Base-by-base conservation (phyloP, 306 rosid species). In the Dalbergia oliveri region DNA sequence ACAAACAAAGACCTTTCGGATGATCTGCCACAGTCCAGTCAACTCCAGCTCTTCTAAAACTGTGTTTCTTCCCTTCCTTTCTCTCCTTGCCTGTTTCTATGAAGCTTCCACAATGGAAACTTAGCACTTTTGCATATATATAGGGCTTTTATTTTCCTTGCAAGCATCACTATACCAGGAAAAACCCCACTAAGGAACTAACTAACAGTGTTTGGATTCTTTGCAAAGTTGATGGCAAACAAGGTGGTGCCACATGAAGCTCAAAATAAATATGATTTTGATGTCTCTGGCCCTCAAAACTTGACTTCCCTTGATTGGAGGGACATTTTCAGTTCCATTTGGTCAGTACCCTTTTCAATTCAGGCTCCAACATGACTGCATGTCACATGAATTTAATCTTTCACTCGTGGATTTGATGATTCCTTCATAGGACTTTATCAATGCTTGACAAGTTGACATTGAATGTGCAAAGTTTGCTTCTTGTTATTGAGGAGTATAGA, bases 201-300 rank as follows among this genome's bases (percentile, higher is more conserved):
- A 26, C 3, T 5, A 54, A n/a, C 60, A 54, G 10, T 2, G 59
- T 53, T n/a, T 53, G 59, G 59, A 53, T 12, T 54, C 66, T 73
- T 43, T 16, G 69, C 53, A 15, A 41, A 13, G 54, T 72, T 75
- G 75, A 88, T 89, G 90, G 89, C 79, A 9, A 69, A 61, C 65
- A 78, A 50, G 12, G 53, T 23, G 66, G 69, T 59, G 19, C 81
- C 41, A 34, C 72, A n/a, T 23, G 84, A 84, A 37, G 84, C 84
- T 79, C 93, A 88, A 26, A 26, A 26, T 69, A 94, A 94, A 0
- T 87, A 91, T 64, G 91, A 92, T 3, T 91, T 91, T 72, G 91
- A 89, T 65, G 92, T 89, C 16, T 90, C 90, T 72, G 89, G 93
- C 35, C 97, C 97, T 87, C 93, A 86, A 14, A 92, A 85, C 66